Conservation (phyloP, 352 stramenopile genomes). For the Albugo candida region DNA sequence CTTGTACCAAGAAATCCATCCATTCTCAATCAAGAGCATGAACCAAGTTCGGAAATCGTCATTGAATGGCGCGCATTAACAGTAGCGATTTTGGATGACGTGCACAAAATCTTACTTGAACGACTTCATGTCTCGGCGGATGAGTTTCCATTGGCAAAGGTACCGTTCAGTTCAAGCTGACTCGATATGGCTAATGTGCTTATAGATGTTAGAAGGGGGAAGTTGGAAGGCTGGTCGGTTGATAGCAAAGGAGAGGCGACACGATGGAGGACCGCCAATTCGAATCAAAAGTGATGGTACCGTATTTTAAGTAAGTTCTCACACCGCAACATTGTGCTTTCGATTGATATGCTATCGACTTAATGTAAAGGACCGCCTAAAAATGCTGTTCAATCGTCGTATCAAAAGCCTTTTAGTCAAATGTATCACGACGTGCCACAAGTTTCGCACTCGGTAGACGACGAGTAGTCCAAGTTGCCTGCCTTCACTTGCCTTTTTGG, state of each 20-base stretch:
- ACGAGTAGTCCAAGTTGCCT: too few relatives aligned
- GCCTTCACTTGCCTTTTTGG: too few relatives aligned
- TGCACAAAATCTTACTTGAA: slow-evolving; percentile 41
- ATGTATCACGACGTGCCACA: too few relatives aligned
- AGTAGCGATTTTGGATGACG: slow-evolving; percentile 56
- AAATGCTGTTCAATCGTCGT: too few relatives aligned
- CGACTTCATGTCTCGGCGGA: slow-evolving; percentile 47
- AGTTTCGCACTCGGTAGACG: too few relatives aligned
- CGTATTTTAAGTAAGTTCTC: slow-evolving; percentile 36
- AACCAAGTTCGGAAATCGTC: slow-evolving; percentile 53
- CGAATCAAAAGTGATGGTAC: slow-evolving; percentile 76
- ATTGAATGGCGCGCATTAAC: slow-evolving; percentile 74
- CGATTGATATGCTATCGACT: too few relatives aligned
- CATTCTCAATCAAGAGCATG: slow-evolving; percentile 35
- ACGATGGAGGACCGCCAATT: slow-evolving; percentile 50
- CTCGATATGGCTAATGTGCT: not conserved
- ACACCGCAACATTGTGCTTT: not conserved
- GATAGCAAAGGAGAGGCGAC: slow-evolving; percentile 58
- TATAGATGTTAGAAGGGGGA: slow-evolving; percentile 62
- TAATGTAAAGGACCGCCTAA: too few relatives aligned
- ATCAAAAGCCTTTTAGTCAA: too few relatives aligned
- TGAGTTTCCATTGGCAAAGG: slow-evolving; percentile 70
- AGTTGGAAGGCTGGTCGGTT: slow-evolving; percentile 71
- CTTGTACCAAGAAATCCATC: slow-evolving; percentile 36
- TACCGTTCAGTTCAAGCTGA: slow-evolving; percentile 5